Evolutionary conservation across 805 yeast species (phyloP), one percentile per base, ranked within the genome.

Genomic region (Teunomyces pallodes): DNA sequence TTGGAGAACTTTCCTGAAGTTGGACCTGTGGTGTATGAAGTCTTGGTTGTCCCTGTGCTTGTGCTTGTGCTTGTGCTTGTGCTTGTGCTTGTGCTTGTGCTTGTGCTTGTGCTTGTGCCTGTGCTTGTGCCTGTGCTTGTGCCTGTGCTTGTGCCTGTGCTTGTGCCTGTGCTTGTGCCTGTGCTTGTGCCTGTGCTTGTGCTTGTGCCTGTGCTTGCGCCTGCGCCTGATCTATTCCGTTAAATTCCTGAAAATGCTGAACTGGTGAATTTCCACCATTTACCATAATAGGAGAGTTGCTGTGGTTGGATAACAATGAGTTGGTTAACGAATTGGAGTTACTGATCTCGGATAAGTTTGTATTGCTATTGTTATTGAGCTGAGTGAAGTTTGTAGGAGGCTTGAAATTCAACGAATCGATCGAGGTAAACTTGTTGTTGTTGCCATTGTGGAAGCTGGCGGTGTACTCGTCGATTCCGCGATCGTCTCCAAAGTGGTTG

Each of bases 341-440:
- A 48, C 70, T 66, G 28, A 65, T 60, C 20, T 70, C 76, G 4
- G 73, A 66, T 39, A 73, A 56, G 49, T 73, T 71, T 9, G 76
- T 68, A 47, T 61, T 69, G 53, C 75, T 68, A 48, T 58, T 57
- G 54, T 73, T 73, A 53, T 65, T 66, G 51, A 73, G 58, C 46
- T 69, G 70, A 12, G 76, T 72, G 54, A 73, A 72, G n/a, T 56
- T 61, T 5, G 66, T 56, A 0, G 77, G 77, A 3, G 78, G 78
- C 45, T 65, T 67, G 53, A 72, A 73, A 42, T 55, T 58, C 48
- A 69, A 54, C 39, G 69, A 63, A 50, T 72, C 78, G 30, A 73
- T 65, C 46, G 72, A 67, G 41, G 70, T 66, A 52, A 69, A 68
- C 46, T 66, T 62, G 42, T 55, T 58, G 48, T 39, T 50, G 50